Evolutionary conservation across 805 yeast species (phyloP), one percentile per base, ranked within the genome.

Genomic region (Monosporozyma servazzii): DNA sequence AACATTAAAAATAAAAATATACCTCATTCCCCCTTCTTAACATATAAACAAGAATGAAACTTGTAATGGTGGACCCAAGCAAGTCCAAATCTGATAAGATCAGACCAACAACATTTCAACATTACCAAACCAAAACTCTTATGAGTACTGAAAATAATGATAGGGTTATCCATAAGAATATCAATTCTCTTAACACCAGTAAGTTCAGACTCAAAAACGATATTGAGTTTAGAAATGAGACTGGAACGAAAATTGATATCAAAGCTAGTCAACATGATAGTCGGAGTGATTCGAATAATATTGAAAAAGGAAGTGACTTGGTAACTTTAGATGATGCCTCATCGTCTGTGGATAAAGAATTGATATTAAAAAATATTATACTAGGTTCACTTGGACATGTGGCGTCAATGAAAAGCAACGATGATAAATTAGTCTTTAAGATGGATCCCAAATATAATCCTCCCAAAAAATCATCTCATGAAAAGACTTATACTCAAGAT

Each of bases 11-110:
- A 31, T 10, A 31, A 33, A 33, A 33, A 33, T 13, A 13, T 33
- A 5, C n/a, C n/a, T 4, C 13, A 11, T 15, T 33, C 17, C n/a
- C 37, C 37, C 37, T 17, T 15, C 17, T n/a, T 13, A 15, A 15
- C 5, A 5, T 33, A 15, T 13, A 33, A 13, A 33, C 37, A 13
- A 33, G 17, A 40, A 54, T 54, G 56, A 54, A 49, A 30, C 47
- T 54, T 8, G 56, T 54, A 5, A 54, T 54, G 54, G 56, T 54
- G 5, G 54, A 54, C 31, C 56, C 56, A 13, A 51, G 53, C 18
- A 54, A 54, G 39, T 48, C 54, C 10, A 49, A 48, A 18, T 41
- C 49, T 17, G 45, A 33, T 33, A 53, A 53, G 30, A 50, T 53
- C 18, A 39, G 56, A 33, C 47, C 54, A 5, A 51, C 46, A 10